Evolutionary conservation across 75 land plant species (phyloP).

Genomic region (Cunninghamia lanceolata): DNA sequence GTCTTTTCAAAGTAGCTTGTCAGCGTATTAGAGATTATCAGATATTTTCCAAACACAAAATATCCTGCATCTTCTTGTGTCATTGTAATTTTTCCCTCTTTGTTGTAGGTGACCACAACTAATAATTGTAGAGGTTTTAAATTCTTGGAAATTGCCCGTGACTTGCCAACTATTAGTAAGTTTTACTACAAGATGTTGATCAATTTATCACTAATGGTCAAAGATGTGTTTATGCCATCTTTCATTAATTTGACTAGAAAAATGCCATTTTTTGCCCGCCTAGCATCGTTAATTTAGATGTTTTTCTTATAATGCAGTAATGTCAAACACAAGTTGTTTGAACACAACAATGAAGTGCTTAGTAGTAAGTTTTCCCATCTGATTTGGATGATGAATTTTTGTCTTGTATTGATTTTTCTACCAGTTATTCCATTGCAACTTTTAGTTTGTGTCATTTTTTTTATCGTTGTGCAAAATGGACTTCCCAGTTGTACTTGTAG

Average conservation of each 20-base stretch:
- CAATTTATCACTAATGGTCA: not conserved
- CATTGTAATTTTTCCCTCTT: not conserved
- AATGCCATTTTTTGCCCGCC: not conserved
- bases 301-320: constrained; percentile 38
- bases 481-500: not conserved
- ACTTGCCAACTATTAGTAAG: constrained; percentile 72
- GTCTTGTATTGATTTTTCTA: not conserved
- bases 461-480: not conserved
- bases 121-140: constrained; percentile 34
- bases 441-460: not conserved
- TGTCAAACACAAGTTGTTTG: too few relatives aligned
- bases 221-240: not conserved
- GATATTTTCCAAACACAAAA: not conserved
- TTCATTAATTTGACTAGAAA: not conserved
- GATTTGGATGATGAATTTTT: not conserved
- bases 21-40: not conserved
- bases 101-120: too few relatives aligned
- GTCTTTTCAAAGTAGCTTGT: not conserved
- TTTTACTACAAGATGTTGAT: not conserved
- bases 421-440: not conserved
- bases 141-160: constrained; percentile 50
- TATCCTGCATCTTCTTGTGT: not conserved
- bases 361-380: constrained; percentile 30
- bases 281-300: not conserved
- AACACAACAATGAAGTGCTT: too few relatives aligned